Conservation (phyloP, 2,329 filamentous ascomycete genomes). For the Pestalotiopsis fici region DNA sequence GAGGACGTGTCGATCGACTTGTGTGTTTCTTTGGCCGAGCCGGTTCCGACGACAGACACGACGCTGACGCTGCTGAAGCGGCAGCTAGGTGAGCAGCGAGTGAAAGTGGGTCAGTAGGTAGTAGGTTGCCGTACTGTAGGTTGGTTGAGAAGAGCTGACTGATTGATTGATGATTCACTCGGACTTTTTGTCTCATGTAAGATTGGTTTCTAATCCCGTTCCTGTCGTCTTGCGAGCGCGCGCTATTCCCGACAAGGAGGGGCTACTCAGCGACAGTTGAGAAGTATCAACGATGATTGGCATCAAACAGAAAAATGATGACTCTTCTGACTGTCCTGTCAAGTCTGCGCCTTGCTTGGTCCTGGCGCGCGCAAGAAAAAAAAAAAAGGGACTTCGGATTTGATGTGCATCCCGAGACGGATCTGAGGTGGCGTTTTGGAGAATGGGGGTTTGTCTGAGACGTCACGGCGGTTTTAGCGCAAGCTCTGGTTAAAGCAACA, state of each 20-base stretch:
- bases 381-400: background rate
- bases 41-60: background rate
- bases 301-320: background rate
- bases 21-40: background rate
- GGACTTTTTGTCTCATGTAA: background rate
- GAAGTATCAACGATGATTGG: background rate
- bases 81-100: background rate
- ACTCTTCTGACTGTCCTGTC: background rate
- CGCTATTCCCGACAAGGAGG: background rate
- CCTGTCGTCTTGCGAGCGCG: too few relatives aligned
- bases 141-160: background rate
- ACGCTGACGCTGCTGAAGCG: background rate
- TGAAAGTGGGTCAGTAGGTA: too few relatives aligned
- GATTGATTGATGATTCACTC: background rate
- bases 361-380: too few relatives aligned
- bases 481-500: conserved; percentile 28
- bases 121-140: too few relatives aligned
- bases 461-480: conserved; percentile 35
- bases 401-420: conserved; percentile 23
- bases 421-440: conserved; percentile 24
- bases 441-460: conserved; percentile 24
- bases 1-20: background rate
- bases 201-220: background rate
- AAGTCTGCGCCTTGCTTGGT: background rate
- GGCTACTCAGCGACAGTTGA: background rate